Evolutionary conservation across 202 grass and related monocot species (phyloP).

Genomic region (Dendrocalamus latiflorus): DNA sequence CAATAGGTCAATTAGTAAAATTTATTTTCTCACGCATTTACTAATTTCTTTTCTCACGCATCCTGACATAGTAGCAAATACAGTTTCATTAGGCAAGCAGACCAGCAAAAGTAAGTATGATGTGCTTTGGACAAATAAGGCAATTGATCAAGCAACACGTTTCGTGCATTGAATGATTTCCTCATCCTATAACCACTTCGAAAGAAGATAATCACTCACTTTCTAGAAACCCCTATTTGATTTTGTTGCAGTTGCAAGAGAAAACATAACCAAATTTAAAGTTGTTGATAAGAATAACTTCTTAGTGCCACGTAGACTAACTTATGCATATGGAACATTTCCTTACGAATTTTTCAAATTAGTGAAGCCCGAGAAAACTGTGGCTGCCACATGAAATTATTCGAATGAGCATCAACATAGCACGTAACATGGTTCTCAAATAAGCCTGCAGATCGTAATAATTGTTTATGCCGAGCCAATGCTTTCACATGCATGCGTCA

Average conservation of each 20-base stretch:
- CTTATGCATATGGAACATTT: neutral
- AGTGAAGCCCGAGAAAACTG: neutral
- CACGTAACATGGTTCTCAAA: constrained; percentile 21
- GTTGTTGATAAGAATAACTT: constrained; percentile 11
- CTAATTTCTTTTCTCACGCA: neutral
- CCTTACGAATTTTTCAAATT: neutral
- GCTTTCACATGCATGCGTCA: constrained; percentile 33
- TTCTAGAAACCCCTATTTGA: neutral
- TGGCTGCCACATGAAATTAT: constrained; percentile 28
- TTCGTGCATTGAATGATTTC: neutral
- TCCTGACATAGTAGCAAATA: neutral
- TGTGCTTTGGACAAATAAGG: constrained; percentile 1
- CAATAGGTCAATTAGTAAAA: neutral
- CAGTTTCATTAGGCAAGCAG: neutral
- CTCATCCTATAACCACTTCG: neutral
- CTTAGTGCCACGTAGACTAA: neutral
- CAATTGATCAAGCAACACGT: neutral
- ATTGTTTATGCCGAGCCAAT: constrained; percentile 8
- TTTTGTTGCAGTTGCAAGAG: neutral
- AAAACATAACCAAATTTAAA: neutral
- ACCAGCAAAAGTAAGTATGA: neutral
- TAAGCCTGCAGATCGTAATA: constrained; percentile 3
- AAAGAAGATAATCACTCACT: constrained; percentile 9
- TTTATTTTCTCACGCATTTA: too few species aligned
- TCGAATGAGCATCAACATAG: constrained; percentile 8